Conservation (phyloP, 2,329 filamentous ascomycete species). For the Capronia americana region DNA sequence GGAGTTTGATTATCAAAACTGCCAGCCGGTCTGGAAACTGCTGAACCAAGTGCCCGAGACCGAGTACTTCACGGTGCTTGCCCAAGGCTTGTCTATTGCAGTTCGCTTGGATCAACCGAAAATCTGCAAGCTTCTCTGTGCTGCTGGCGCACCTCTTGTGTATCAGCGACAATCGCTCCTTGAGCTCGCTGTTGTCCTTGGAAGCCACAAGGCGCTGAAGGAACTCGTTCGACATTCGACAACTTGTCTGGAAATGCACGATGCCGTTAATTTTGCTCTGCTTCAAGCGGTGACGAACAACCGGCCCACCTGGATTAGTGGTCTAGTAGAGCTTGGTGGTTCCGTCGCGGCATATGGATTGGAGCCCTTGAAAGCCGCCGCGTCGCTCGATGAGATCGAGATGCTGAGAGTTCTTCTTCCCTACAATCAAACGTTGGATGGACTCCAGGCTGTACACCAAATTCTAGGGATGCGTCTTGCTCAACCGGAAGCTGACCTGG, state of each 20-base stretch:
- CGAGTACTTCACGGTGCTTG: slow-evolving; percentile 13
- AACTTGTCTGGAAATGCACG: background rate
- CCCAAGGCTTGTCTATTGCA: slow-evolving; percentile 6
- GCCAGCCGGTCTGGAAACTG: background rate
- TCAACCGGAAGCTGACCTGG: background rate
- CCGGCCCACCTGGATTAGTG: slow-evolving; percentile 7
- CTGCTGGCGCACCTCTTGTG: slow-evolving; percentile 16
- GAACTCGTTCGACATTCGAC: slow-evolving; percentile 5
- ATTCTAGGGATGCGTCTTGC: slow-evolving; percentile 5
- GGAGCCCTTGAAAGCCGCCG: slow-evolving; percentile 13
- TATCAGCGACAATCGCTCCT: slow-evolving; percentile 11
- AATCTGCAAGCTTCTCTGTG: slow-evolving; percentile 13
- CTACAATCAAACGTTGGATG: background rate
- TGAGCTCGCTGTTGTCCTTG: slow-evolving; percentile 6
- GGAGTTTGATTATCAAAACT: slow-evolving; percentile 16
- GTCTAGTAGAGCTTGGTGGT: slow-evolving; percentile 10
- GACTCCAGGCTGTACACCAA: slow-evolving; percentile 5
- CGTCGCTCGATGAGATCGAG: slow-evolving; percentile 1
- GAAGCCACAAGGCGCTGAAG: slow-evolving; percentile 12
- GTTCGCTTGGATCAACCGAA: slow-evolving; percentile 6
- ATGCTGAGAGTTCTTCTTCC: slow-evolving; percentile 4
- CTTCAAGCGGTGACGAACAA: slow-evolving; percentile 12
- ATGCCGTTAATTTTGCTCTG: slow-evolving; percentile 12
- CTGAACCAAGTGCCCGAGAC: background rate
- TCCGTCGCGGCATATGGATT: slow-evolving; percentile 18